These are phyloP conservation scores for Astragalus glycyphyllos DNA, from an alignment of 306 rosid species.

Conservation along the genomic window DNA sequence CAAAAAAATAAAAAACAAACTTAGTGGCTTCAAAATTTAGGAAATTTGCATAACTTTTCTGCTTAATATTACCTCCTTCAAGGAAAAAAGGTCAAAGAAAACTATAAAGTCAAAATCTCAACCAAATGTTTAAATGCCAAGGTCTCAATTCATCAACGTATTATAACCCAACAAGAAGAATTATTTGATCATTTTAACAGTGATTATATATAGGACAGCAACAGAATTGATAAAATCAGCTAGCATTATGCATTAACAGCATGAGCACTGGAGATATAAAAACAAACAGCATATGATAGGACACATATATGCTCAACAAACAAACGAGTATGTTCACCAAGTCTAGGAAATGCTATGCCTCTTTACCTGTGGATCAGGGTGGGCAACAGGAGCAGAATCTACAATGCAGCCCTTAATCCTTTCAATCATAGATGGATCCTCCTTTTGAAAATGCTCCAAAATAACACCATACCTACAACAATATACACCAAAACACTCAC, in stretches of 20 bases:
- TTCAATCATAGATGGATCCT: slow-evolving; percentile 60
- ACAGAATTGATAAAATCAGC: slow-evolving; percentile 11
- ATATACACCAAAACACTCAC: slow-evolving; percentile 34
- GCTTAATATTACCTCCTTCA: not conserved
- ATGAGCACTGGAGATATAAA: slow-evolving; percentile 6
- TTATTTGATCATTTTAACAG: not conserved
- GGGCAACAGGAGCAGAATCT: slow-evolving; percentile 98
- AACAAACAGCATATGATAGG: slow-evolving; percentile 8
- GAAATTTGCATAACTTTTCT: not conserved
- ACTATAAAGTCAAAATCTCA: slow-evolving; percentile 6
- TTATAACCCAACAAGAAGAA: slow-evolving; percentile 15
- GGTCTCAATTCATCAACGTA: slow-evolving; percentile 4
- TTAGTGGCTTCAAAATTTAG: slow-evolving; percentile 28
- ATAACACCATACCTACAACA: slow-evolving; percentile 81
- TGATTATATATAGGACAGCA: not conserved
- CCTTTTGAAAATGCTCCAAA: slow-evolving; percentile 73
- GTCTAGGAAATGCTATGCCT: slow-evolving; percentile 26
- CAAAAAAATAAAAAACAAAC: slow-evolving; percentile 8
- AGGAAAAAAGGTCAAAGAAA: slow-evolving; percentile 1
- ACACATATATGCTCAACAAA: slow-evolving; percentile 22
- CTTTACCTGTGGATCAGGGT: slow-evolving; percentile 84
- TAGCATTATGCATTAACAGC: slow-evolving; percentile 2
- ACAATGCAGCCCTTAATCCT: slow-evolving; percentile 92
- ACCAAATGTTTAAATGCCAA: slow-evolving; percentile 30
- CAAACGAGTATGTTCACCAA: not conserved